phyloP scores from a whole-genome alignment of 805 yeast species.

The Martiniozyma abietophila region DNA sequence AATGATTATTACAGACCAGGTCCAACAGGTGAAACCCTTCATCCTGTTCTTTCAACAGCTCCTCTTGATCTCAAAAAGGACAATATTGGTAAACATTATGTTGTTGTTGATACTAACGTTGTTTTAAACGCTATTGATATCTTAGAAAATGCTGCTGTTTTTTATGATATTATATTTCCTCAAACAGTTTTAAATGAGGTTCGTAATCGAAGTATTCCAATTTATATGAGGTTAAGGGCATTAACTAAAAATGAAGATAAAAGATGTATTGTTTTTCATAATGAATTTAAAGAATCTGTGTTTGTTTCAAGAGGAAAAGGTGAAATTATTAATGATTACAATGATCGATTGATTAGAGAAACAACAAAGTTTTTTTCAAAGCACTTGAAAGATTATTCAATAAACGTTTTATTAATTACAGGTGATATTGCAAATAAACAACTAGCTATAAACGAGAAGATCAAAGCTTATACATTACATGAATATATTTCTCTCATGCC shows the following conservation, averaged over 20 bases:
- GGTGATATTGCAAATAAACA: slow-evolving; percentile 63
- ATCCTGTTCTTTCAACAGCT: slow-evolving; percentile 51
- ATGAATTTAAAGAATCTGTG: slow-evolving; percentile 75
- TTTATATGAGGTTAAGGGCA: slow-evolving; percentile 74
- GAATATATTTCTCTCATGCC: slow-evolving; percentile 67
- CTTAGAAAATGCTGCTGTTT: slow-evolving; percentile 65
- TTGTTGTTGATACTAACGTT: slow-evolving; percentile 81
- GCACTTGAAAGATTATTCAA: slow-evolving; percentile 44
- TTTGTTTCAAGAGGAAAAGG: slow-evolving; percentile 49
- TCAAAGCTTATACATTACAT: slow-evolving; percentile 47
- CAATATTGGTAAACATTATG: slow-evolving; percentile 61
- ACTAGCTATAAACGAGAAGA: slow-evolving; percentile 45
- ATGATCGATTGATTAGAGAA: slow-evolving; percentile 81
- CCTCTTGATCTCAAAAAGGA: slow-evolving; percentile 41
- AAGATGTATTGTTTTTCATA: slow-evolving; percentile 84
- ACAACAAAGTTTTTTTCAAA: slow-evolving; percentile 61
- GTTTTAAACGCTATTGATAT: slow-evolving; percentile 83
- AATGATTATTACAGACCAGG: slow-evolving; percentile 44
- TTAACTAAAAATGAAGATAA: slow-evolving; percentile 69
- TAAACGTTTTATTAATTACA: slow-evolving; percentile 54
- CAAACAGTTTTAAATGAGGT: slow-evolving; percentile 95
- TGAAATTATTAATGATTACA: slow-evolving; percentile 80
- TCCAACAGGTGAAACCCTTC: slow-evolving; percentile 58
- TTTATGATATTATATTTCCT: slow-evolving; percentile 87
- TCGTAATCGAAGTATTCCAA: slow-evolving; percentile 75